Percentiles rank a stretch among this genome's conserved stretches.
Evolutionary conservation across 2,329 filamentous ascomycete genomes (phyloP).

Genomic region (Fusarium sterilihyphosum): DNA sequence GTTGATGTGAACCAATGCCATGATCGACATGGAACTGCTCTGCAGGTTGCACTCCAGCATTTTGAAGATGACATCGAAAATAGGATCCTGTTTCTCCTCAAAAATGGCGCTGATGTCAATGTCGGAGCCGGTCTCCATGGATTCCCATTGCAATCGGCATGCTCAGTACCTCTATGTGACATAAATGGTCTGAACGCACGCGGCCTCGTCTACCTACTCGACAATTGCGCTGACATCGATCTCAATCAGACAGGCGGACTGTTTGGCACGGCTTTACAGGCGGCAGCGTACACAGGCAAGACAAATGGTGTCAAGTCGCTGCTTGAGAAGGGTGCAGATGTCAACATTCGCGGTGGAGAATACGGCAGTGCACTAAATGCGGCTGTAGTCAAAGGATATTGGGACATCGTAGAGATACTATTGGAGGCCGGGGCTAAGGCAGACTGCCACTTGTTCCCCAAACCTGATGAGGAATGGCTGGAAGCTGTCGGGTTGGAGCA

Average conservation of each 20-base stretch:
- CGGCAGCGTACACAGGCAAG: neutral
- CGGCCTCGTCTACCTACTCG: neutral
- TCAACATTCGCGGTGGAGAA: neutral
- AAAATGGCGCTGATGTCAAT: neutral
- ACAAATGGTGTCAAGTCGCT: accelerated
- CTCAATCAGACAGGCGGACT: neutral
- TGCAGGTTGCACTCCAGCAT: neutral
- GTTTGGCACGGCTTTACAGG: neutral
- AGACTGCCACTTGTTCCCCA: accelerated
- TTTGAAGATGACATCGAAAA: accelerated
- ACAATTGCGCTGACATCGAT: accelerated
- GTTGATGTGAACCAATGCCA: neutral
- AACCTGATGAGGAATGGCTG: neutral
- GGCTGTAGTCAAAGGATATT: neutral
- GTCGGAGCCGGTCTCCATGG: neutral
- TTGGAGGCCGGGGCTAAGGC: accelerated
- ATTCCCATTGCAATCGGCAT: neutral
- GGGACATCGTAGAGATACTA: neutral
- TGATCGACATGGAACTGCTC: accelerated
- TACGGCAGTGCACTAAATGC: neutral
- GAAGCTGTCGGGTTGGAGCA: accelerated
- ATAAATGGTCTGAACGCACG: accelerated
- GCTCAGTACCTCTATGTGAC: no score
- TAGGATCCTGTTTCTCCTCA: neutral
- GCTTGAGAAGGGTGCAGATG: neutral